Conservation (phyloP, 805 yeast genomes). For the Kodamaea neixiangensis region DNA sequence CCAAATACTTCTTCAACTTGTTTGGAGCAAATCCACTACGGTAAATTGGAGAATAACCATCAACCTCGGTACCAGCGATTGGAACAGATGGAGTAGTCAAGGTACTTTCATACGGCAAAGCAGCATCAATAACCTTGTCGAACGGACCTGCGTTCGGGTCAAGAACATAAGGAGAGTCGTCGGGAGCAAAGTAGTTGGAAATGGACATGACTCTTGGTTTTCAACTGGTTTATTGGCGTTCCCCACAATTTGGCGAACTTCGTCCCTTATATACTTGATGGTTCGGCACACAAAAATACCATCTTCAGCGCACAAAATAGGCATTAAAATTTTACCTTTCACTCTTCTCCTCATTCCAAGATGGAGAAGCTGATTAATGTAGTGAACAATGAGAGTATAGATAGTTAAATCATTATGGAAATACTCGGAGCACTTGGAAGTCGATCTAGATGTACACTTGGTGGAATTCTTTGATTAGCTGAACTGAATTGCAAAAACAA, state of each 20-base stretch:
- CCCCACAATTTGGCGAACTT: neutral
- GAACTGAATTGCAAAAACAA: no score
- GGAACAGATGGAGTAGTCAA: conserved; percentile 12
- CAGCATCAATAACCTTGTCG: conserved; percentile 13
- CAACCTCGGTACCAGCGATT: conserved; percentile 19
- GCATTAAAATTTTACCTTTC: neutral
- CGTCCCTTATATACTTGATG: neutral
- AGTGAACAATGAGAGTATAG: neutral
- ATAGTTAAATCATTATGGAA: no score
- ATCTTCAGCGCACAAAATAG: neutral
- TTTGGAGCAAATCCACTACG: conserved; percentile 27
- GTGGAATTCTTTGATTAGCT: no score
- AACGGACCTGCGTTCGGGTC: conserved; percentile 13
- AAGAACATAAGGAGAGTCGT: conserved; percentile 20
- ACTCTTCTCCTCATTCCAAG: neutral
- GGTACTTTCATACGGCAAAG: conserved; percentile 19
- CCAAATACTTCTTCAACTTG: conserved; percentile 23
- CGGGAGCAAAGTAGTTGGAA: conserved; percentile 15
- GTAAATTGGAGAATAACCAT: conserved; percentile 33
- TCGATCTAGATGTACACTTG: no score
- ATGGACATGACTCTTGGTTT: neutral
- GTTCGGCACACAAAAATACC: no score
- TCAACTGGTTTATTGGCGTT: neutral
- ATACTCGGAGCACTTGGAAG: no score
- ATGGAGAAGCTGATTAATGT: neutral